phyloP scores from a whole-genome alignment of 2,329 filamentous ascomycete genomes.

The Sclerotinia sclerotiorum region DNA sequence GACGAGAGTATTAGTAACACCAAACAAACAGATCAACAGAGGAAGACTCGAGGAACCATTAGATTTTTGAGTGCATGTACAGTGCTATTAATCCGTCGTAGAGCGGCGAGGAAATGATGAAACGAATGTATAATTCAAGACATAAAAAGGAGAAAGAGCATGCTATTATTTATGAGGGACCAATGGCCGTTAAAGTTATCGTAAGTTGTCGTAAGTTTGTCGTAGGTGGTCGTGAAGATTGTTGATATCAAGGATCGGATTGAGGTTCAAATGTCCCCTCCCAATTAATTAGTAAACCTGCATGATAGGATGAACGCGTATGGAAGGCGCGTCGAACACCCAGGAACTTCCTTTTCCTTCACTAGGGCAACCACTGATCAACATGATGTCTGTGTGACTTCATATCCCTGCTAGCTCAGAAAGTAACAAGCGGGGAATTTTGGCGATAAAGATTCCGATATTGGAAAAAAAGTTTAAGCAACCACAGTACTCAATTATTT shows the following conservation, averaged over 20 bases:
- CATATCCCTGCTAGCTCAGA: constrained; percentile 5
- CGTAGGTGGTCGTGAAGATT: constrained; percentile 14
- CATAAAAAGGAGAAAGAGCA: not conserved
- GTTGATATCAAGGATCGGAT: constrained; percentile 8
- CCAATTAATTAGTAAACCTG: constrained; percentile 6
- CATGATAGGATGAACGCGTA: constrained; percentile 21
- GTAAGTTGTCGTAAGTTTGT: not conserved
- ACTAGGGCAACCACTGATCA: constrained; percentile 25
- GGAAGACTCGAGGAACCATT: constrained; percentile 27
- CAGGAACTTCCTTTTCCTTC: constrained; percentile 15
- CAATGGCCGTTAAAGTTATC: not conserved
- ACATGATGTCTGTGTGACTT: constrained; percentile 1
- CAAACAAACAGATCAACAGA: constrained; percentile 31
- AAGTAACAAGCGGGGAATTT: constrained; percentile 25
- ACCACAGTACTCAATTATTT: not conserved
- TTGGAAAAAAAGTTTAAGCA: constrained; percentile 27
- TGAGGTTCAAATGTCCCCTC: not conserved
- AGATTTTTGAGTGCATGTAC: not conserved
- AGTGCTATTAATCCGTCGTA: constrained; percentile 1
- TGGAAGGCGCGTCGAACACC: constrained; percentile 23
- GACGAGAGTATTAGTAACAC: constrained; percentile 24
- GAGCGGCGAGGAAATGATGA: constrained; percentile 4
- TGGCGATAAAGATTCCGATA: constrained; percentile 35
- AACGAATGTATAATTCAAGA: constrained; percentile 19
- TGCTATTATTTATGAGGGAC: not conserved